phyloP scores from a whole-genome alignment of 208 protist species.

The Leishmania aethiopica region DNA sequence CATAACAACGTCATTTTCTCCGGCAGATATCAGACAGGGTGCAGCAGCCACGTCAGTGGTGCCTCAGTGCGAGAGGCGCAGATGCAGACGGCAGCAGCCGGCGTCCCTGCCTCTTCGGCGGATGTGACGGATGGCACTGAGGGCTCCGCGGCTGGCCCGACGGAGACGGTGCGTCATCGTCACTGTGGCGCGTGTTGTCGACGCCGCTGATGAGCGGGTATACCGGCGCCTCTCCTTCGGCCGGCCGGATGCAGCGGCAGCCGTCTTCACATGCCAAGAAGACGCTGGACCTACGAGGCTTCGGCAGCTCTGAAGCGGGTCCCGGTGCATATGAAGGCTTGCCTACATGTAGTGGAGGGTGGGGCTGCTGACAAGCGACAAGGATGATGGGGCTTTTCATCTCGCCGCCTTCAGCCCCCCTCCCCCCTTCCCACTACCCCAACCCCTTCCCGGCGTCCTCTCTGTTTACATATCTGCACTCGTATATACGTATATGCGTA shows the following conservation, averaged over 20 bases:
- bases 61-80: background rate
- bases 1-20: background rate
- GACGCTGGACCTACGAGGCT: slow-evolving; percentile 47
- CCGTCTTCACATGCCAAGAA: slow-evolving; percentile 13
- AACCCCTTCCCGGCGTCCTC: background rate
- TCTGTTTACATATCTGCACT: no score
- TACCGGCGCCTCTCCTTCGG: background rate
- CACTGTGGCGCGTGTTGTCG: background rate
- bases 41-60: background rate
- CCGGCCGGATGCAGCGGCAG: background rate
- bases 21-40: background rate
- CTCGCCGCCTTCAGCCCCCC: background rate
- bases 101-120: slow-evolving; percentile 11
- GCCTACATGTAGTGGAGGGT: background rate
- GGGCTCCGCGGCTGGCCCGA: background rate
- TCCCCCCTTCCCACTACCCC: background rate
- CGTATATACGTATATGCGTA: background rate
- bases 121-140: background rate
- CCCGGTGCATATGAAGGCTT: background rate
- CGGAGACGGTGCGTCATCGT: background rate
- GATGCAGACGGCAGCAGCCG: slow-evolving; percentile 22
- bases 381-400: background rate
- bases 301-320: slow-evolving; percentile 16
- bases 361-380: slow-evolving; percentile 10
- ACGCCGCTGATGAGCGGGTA: background rate